Conservation (phyloP, 306 rosid species). For the Acmispon strigosus region DNA sequence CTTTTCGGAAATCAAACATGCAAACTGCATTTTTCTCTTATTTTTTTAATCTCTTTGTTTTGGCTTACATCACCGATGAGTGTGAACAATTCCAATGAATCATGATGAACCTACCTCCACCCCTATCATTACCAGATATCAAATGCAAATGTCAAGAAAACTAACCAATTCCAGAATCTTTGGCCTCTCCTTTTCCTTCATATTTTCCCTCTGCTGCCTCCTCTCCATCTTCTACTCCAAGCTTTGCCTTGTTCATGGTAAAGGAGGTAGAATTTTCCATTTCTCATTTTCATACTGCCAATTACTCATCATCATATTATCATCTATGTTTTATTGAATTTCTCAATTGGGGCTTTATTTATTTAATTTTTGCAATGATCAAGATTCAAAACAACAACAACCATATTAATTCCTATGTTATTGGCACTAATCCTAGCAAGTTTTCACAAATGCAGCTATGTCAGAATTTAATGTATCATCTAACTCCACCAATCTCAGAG, state of each 20-base stretch:
- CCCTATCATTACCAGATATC: conserved; percentile 8
- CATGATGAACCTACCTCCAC: conserved; percentile 44
- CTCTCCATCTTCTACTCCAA: conserved; percentile 47
- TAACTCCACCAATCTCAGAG: conserved; percentile 18
- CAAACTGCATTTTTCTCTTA: not conserved
- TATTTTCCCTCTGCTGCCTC: conserved; percentile 62
- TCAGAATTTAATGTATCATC: conserved; percentile 39
- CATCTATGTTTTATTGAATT: not conserved
- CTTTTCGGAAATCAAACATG: not conserved
- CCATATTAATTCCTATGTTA: conserved; percentile 14
- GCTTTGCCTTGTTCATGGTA: conserved; percentile 53
- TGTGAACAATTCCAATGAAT: conserved; percentile 18
- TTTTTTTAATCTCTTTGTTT: not conserved
- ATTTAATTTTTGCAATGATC: not conserved
- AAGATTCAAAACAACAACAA: not conserved
- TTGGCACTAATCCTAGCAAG: conserved; percentile 24
- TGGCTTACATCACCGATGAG: not conserved
- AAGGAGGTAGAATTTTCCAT: conserved; percentile 41
- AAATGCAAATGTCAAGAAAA: conserved; percentile 25
- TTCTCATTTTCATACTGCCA: not conserved
- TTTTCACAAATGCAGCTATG: conserved; percentile 29
- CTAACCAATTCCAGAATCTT: conserved; percentile 30
- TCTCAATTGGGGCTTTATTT: not conserved
- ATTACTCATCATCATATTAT: not conserved
- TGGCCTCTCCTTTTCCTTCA: conserved; percentile 59